Evolutionary conservation across 176 grass and related monocot species (phyloP), one percentile per base, ranked within the genome.

Genomic region (Tillandsia leiboldiana): DNA sequence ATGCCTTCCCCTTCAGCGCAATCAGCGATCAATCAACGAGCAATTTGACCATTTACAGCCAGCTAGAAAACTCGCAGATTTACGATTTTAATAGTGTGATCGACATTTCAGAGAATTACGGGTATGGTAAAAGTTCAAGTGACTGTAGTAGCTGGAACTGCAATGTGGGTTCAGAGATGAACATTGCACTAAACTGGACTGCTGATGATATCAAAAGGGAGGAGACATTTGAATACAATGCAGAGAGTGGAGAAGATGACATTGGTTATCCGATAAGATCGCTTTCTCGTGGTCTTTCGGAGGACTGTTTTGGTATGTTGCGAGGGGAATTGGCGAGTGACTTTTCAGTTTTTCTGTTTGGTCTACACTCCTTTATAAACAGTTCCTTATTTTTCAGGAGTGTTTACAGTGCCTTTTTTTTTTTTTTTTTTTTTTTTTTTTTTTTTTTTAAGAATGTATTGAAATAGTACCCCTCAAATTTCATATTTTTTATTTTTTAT

Each of bases 101-200:
- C 33, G 83, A 94, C 76, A 83, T 82, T 50, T 86, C 90, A 3
- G 90, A 94, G 80, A 86, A 80, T 79, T 84, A 89, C 51, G 80
- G 90, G 51, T 86, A 84, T 15, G 83, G 83, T 50, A 86, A 93
- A 53, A 89, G 86, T 75, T 94, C 86, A 23, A 89, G 90, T 71
- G 86, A 92, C 74, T 83, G 89, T 70, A 89, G 83, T 76, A 89
- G 86, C 71, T 94, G 86, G 86, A 89, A 75, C 76, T 85, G 85
- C 72, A 73, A 78, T 68, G 56, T 75, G 9, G 72, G 77, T 13
- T n/a, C 79, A 15, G 89, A 92, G 68, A 68, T 11, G 10, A 85
- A 26, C 66, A 61, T 73, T 48, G 72, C 51, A 49, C 53, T 88
- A 12, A 75, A 83, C 29, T 63, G 82, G 88, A 48, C 23, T 83